A percentile compares a stretch with the other conserved stretches of the same genome.
Conservation (phyloP, 2,329 filamentous ascomycete genomes). For the Lachnellula cervina region DNA sequence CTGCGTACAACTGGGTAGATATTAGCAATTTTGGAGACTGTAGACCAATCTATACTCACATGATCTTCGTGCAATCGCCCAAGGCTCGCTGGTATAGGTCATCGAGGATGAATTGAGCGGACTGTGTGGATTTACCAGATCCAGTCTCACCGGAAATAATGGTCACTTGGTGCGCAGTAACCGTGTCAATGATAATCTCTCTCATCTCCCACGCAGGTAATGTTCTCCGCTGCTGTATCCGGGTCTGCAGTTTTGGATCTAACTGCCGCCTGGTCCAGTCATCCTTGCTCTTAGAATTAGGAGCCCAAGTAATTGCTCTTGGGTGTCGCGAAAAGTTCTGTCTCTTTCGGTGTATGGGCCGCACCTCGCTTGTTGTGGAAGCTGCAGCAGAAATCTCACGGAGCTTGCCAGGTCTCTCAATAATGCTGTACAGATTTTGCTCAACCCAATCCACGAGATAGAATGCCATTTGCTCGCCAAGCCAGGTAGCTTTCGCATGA, state of each 20-base stretch:
- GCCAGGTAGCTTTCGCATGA: conserved; percentile 64
- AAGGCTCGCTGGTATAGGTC: conserved; percentile 75
- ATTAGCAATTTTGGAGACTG: conserved; percentile 5
- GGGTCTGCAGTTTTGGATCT: conserved; percentile 62
- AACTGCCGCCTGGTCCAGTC: conserved; percentile 68
- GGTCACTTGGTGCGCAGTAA: conserved; percentile 76
- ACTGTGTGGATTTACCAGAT: conserved; percentile 94
- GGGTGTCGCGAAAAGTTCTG: conserved; percentile 42
- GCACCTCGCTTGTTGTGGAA: conserved; percentile 54
- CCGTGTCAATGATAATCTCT: conserved; percentile 69
- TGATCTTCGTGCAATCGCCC: conserved; percentile 77
- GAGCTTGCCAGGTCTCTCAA: conserved; percentile 77
- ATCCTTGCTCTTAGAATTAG: conserved; percentile 54
- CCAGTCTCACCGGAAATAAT: conserved; percentile 97
- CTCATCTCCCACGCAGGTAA: conserved; percentile 85
- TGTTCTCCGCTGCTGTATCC: conserved; percentile 66
- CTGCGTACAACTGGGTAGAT: conserved; percentile 64
- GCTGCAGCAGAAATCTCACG: conserved; percentile 78
- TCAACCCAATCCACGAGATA: conserved; percentile 90
- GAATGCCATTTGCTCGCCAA: conserved; percentile 88
- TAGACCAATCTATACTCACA: conserved; percentile 36
- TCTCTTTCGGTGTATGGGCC: conserved; percentile 21
- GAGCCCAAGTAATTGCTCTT: conserved; percentile 59
- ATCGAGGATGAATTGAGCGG: conserved; percentile 91
- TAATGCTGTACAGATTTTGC: conserved; percentile 72